phyloP scores from a whole-genome alignment of 148 eudicot species.

The Mesembryanthemum crystallinum region DNA sequence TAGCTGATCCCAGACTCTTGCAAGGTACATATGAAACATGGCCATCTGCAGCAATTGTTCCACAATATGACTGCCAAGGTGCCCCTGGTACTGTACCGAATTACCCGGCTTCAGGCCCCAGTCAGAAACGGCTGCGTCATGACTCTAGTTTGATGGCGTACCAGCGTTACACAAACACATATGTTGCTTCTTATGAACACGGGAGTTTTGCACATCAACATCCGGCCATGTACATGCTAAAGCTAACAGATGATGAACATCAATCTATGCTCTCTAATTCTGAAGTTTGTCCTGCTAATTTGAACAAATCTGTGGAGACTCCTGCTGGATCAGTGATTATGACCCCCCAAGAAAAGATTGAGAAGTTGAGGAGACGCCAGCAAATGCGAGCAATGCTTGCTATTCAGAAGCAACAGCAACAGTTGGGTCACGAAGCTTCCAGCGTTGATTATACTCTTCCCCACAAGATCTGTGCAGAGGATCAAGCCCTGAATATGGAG shows the following conservation, averaged over 20 bases:
- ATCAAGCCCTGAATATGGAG: constrained; percentile 28
- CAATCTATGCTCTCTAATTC: constrained; percentile 31
- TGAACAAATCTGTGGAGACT: constrained; percentile 32
- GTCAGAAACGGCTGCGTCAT: constrained; percentile 35
- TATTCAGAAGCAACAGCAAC: constrained; percentile 74
- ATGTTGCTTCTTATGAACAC: constrained; percentile 31
- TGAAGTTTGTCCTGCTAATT: constrained; percentile 33
- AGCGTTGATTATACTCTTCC: constrained; percentile 21
- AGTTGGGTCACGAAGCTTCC: constrained; percentile 39
- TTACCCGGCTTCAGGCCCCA: constrained; percentile 28
- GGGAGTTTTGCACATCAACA: constrained; percentile 35
- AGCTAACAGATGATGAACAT: constrained; percentile 33
- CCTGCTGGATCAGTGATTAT: constrained; percentile 35
- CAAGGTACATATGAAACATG: constrained; percentile 34
- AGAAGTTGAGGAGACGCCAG: constrained; percentile 74
- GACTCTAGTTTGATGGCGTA: constrained; percentile 32
- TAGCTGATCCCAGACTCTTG: constrained; percentile 31
- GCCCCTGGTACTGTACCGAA: constrained; percentile 24
- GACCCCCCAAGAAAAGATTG: constrained; percentile 89
- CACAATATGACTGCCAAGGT: constrained; percentile 36
- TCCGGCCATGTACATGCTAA: constrained; percentile 26
- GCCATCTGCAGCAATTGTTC: constrained; percentile 33
- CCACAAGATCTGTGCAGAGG: constrained; percentile 23
- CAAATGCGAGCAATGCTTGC: constrained; percentile 83
- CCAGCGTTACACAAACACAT: constrained; percentile 33